phyloP scores from a whole-genome alignment of 805 yeast species.

The Candida gorgasii region DNA sequence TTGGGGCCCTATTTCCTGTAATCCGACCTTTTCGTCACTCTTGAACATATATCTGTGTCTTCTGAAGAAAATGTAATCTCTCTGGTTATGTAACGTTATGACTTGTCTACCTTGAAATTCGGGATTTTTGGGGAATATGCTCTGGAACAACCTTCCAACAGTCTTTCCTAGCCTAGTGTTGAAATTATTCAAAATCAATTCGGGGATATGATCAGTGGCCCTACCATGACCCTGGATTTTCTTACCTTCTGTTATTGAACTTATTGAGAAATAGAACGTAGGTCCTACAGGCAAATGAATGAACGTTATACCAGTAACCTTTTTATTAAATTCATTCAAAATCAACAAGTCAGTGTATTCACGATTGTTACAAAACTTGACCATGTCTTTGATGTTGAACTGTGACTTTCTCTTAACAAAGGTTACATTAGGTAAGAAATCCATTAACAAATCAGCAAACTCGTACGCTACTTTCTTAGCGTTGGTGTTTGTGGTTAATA shows the following conservation, averaged over 20 bases:
- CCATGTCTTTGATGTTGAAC: constrained; percentile 83
- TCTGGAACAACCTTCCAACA: constrained; percentile 88
- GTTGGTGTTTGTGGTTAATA: constrained; percentile 83
- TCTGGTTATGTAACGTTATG: constrained; percentile 91
- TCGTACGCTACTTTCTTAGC: constrained; percentile 88
- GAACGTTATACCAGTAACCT: constrained; percentile 87
- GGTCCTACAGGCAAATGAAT: constrained; percentile 96
- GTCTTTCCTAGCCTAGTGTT: constrained; percentile 91
- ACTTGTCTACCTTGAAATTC: constrained; percentile 96
- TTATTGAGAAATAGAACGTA: constrained; percentile 83
- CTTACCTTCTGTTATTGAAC: constrained; percentile 74
- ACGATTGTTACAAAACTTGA: constrained; percentile 75
- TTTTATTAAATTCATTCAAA: constrained; percentile 91
- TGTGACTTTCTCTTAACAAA: constrained; percentile 87
- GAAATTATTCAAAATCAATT: constrained; percentile 87
- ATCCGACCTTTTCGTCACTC: constrained; percentile 89
- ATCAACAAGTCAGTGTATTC: constrained; percentile 87
- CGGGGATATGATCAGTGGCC: constrained; percentile 90
- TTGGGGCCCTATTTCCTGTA: constrained; percentile 96
- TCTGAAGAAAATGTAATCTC: constrained; percentile 94
- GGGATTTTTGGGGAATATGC: constrained; percentile 89
- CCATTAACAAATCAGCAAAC: constrained; percentile 83
- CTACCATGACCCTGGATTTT: constrained; percentile 85
- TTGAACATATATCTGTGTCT: constrained; percentile 89
- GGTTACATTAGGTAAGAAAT: constrained; percentile 79